Evolutionary conservation across 345 rosid genomes (phyloP).

Genomic region (Kandelia obovata): DNA sequence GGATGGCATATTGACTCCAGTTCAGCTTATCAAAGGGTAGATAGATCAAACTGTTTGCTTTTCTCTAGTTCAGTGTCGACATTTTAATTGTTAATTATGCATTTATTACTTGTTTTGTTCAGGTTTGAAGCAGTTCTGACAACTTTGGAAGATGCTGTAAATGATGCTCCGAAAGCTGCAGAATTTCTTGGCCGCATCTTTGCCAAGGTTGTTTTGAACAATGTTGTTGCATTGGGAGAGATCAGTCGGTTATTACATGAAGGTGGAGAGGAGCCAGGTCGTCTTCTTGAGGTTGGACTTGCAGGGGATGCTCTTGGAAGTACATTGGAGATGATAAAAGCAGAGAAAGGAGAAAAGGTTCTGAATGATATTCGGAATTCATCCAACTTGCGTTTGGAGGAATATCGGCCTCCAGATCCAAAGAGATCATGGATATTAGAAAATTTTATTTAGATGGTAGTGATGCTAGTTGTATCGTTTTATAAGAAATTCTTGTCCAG

Average conservation of each 20-base stretch:
- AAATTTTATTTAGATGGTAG: constrained; percentile 55
- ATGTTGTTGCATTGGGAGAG: constrained; percentile 48
- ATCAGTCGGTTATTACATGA: constrained; percentile 48
- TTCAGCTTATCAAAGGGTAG: constrained; percentile 77
- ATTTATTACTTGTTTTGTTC: neutral
- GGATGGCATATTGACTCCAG: constrained; percentile 42
- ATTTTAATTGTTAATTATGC: neutral
- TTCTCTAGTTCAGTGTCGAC: neutral
- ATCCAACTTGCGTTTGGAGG: constrained; percentile 63
- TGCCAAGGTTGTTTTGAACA: constrained; percentile 51
- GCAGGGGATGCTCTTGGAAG: constrained; percentile 84
- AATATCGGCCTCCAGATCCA: constrained; percentile 59
- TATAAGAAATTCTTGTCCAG: constrained; percentile 27
- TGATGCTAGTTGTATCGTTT: constrained; percentile 37
- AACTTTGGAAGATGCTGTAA: constrained; percentile 80
- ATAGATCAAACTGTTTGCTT: constrained; percentile 1
- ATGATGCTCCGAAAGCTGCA: constrained; percentile 88
- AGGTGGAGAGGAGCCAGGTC: constrained; percentile 78
- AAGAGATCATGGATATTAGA: constrained; percentile 62
- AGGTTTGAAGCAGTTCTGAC: constrained; percentile 73
- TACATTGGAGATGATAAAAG: constrained; percentile 56
- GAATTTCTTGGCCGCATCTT: constrained; percentile 73
- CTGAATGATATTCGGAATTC: constrained; percentile 47
- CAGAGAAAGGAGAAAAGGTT: constrained; percentile 53
- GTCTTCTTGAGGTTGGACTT: constrained; percentile 54